A percentile compares a stretch with the other conserved stretches of the same genome.
These are phyloP conservation scores for Phytophthora quininea DNA, from an alignment of 352 stramenopile species.

Conservation along the genomic window DNA sequence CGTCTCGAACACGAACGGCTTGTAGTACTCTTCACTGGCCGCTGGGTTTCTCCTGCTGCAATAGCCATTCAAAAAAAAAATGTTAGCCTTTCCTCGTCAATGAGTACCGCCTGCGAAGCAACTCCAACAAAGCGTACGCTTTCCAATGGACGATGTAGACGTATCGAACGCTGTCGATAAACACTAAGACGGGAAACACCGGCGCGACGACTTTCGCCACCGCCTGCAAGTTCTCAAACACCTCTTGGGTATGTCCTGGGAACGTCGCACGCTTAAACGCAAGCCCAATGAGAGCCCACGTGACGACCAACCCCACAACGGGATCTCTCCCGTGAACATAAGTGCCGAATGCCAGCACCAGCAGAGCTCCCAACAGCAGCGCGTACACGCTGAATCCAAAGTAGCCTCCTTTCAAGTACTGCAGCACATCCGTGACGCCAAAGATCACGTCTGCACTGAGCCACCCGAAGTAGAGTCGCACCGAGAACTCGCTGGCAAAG, in stretches of 20 bases:
- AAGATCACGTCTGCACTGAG: conserved; percentile 51
- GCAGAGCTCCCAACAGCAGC: conserved; percentile 39
- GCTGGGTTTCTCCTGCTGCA: conserved; percentile 16
- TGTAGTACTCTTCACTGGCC: conserved; percentile 51
- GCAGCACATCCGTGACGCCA: conserved; percentile 49
- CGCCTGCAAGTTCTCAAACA: conserved; percentile 56
- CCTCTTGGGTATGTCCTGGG: conserved; percentile 41
- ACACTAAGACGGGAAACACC: conserved; percentile 49
- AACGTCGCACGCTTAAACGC: conserved; percentile 45
- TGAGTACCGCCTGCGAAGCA: not conserved
- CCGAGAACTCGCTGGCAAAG: conserved; percentile 62
- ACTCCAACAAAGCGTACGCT: conserved; percentile 32
- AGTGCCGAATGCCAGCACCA: conserved; percentile 51
- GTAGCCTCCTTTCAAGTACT: conserved; percentile 52
- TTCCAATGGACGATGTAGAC: conserved; percentile 56
- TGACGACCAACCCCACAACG: conserved; percentile 55
- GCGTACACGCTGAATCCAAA: conserved; percentile 58
- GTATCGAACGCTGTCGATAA: conserved; percentile 53
- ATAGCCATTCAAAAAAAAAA: not conserved
- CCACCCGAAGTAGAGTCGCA: conserved; percentile 67
- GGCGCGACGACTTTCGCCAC: conserved; percentile 50
- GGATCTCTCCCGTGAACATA: conserved; percentile 59
- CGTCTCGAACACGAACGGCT: conserved; percentile 55
- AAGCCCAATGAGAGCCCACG: conserved; percentile 50
- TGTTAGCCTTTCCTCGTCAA: no score